Percentiles rank a stretch among this genome's conserved stretches.
These are phyloP conservation scores for Micractinium sp. DNA, from an alignment of 139 green algal genomes.

Conservation along the genomic window DNA sequence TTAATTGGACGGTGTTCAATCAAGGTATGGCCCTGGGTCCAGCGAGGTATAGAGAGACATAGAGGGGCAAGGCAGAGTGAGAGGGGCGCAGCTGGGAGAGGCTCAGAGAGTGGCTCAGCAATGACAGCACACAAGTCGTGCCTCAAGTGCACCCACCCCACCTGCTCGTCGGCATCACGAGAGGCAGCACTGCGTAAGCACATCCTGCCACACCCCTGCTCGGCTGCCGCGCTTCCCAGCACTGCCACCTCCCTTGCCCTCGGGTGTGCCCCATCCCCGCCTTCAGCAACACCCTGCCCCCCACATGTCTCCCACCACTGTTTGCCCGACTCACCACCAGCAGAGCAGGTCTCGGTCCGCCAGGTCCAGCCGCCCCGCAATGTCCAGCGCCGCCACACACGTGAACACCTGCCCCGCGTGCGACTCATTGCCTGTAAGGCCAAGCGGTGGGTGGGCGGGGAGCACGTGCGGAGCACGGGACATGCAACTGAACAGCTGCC, in stretches of 20 bases:
- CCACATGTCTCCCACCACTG: not conserved
- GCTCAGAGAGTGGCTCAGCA: not conserved
- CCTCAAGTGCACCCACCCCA: not conserved
- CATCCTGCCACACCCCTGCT: not conserved
- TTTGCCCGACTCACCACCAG: conserved; percentile 87
- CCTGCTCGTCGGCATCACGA: too few species aligned
- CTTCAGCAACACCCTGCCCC: not conserved
- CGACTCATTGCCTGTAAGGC: conserved; percentile 58
- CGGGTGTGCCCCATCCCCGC: too few species aligned
- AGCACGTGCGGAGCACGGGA: not conserved
- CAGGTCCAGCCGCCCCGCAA: conserved; percentile 78
- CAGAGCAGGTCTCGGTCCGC: conserved; percentile 89
- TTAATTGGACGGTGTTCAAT: too few species aligned
- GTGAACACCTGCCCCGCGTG: conserved; percentile 93
- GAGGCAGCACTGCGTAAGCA: not conserved
- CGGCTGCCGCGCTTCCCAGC: not conserved
- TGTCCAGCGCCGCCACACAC: conserved; percentile 87
- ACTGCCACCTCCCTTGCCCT: too few species aligned
- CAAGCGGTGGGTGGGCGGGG: not conserved
- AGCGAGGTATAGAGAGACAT: too few species aligned
- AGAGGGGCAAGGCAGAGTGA: not conserved
- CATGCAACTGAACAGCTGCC: not conserved
- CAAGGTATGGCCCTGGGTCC: too few species aligned
- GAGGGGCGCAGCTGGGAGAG: not conserved
- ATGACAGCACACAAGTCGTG: not conserved